Percentiles rank a stretch among this genome's conserved stretches.
Conservation (phyloP, 192 early-diverging fungal genomes). For the Allomyces macrogynus region DNA sequence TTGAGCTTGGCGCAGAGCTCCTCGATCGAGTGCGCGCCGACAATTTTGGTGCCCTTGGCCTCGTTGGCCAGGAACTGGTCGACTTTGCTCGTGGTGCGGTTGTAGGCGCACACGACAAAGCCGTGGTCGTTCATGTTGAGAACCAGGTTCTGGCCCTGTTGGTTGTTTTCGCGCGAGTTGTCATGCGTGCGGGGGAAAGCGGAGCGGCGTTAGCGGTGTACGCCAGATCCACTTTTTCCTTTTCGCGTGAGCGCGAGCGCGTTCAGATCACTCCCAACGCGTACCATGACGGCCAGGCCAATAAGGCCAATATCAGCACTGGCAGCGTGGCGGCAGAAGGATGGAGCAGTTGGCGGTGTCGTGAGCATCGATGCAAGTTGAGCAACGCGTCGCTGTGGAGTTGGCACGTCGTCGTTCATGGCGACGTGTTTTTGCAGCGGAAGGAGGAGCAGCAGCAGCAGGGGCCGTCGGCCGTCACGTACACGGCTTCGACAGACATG, state of each 20-base stretch:
- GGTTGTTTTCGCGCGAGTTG: background rate
- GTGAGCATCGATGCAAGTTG: too few species aligned
- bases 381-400: too few species aligned
- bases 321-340: too few species aligned
- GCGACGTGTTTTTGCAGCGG: too few species aligned
- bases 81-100: slow-evolving; percentile 87
- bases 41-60: slow-evolving; percentile 87
- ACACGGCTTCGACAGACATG: too few species aligned
- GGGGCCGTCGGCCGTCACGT: too few species aligned
- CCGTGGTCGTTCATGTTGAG: slow-evolving; percentile 98
- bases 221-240: background rate
- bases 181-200: background rate
- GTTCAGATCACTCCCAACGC: slow-evolving; percentile 4
- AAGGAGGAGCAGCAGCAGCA: too few species aligned
- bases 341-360: too few species aligned
- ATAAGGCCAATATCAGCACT: slow-evolving; percentile 93
- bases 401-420: too few species aligned
- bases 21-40: slow-evolving; percentile 83
- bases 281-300: slow-evolving; percentile 97
- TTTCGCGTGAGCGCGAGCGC: background rate
- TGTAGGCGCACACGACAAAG: slow-evolving; percentile 83
- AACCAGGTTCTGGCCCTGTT: slow-evolving; percentile 92
- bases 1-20: slow-evolving; percentile 88
- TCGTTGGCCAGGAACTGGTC: slow-evolving; percentile 86
- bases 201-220: background rate